phyloP scores from a whole-genome alignment of 495 filamentous ascomycete genomes.

The Hypoxylon crocopeplum region DNA sequence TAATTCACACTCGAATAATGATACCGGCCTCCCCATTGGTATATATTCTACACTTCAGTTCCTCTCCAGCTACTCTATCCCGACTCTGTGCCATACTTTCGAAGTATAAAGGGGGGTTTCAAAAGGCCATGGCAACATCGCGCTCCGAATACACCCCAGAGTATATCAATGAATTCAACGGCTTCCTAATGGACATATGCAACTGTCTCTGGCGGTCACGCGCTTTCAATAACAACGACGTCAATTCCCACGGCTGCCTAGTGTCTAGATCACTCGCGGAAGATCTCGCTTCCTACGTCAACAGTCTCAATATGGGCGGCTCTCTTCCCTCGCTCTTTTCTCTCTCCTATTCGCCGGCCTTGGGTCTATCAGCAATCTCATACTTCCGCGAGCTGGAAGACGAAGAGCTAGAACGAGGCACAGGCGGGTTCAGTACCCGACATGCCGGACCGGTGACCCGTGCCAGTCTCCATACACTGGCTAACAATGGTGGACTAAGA shows the following conservation, averaged over 20 bases:
- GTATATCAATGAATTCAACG: constrained; percentile 78
- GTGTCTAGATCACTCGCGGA: constrained; percentile 57
- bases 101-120: constrained; percentile 78
- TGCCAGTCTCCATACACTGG: constrained; percentile 65
- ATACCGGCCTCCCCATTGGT: constrained; percentile 72
- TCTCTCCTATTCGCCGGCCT: constrained; percentile 69
- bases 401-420: constrained; percentile 41
- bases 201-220: constrained; percentile 84
- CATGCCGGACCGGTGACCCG: constrained; percentile 83
- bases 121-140: constrained; percentile 59
- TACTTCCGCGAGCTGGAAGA: constrained; percentile 74
- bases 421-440: constrained; percentile 51
- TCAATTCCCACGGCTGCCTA: constrained; percentile 77
- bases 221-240: constrained; percentile 71
- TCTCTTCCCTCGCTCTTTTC: constrained; percentile 67
- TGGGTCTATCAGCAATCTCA: constrained; percentile 70
- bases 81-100: constrained; percentile 71
- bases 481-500: constrained; percentile 70
- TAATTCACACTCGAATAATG: constrained; percentile 63
- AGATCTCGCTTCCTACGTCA: constrained; percentile 55
- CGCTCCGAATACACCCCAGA: constrained; percentile 53
- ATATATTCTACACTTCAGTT: constrained; percentile 72
- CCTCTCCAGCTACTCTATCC: constrained; percentile 69
- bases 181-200: constrained; percentile 87
- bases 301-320: constrained; percentile 48